Conservation (phyloP, 306 rosid species). For the Rosa multiflora region DNA sequence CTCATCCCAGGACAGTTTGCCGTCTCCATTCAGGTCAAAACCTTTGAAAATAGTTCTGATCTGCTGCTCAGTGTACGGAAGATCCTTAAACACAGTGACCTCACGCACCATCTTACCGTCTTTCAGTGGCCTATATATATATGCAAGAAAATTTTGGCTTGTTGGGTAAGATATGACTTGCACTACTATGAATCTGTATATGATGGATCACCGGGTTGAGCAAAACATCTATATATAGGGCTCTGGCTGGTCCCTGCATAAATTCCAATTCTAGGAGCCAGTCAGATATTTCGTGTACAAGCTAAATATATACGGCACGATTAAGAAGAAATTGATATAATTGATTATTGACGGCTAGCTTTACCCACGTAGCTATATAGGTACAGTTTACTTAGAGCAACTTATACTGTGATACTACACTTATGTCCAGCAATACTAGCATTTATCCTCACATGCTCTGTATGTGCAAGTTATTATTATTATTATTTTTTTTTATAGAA, state of each 20-base stretch:
- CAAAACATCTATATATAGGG: neutral
- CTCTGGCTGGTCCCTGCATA: neutral
- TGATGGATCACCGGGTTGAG: neutral
- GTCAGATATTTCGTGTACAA: neutral
- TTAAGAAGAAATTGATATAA: too few species aligned
- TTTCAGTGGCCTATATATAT: too few species aligned
- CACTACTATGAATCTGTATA: neutral
- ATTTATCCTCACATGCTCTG: too few species aligned
- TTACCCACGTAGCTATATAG: too few species aligned
- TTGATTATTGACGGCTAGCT: too few species aligned
- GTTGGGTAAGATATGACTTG: neutral
- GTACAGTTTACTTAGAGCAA: too few species aligned
- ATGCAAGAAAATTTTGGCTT: neutral
- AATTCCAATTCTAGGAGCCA: neutral
- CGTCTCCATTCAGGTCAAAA: constrained; percentile 25
- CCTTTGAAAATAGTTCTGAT: constrained; percentile 10
- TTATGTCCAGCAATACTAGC: too few species aligned
- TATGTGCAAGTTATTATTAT: too few species aligned
- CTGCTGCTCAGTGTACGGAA: neutral
- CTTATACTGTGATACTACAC: too few species aligned
- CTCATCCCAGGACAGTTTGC: constrained; percentile 23
- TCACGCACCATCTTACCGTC: neutral
- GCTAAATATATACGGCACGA: too few species aligned
- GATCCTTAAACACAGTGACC: neutral
- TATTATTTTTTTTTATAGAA: too few species aligned